Base-by-base conservation (phyloP, 495 filamentous ascomycete species). In the Cudoniella acicularis region DNA sequence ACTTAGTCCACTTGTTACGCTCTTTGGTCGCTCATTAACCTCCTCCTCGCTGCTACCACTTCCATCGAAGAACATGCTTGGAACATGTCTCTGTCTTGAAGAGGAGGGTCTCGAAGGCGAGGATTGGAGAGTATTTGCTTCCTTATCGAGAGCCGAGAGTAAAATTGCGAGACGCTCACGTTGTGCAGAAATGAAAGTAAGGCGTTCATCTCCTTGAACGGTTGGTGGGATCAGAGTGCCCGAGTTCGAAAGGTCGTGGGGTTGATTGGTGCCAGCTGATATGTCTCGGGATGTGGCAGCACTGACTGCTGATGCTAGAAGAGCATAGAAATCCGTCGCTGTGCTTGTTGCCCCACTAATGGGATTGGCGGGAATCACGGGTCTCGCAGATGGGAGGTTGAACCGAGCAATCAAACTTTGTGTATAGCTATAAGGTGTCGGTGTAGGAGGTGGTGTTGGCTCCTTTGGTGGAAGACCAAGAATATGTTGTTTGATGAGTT, bases 331-430 rank as follows among this genome's bases (percentile, higher is more conserved):
- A 62, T 92, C 87, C 0, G 69, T 72, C 16, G 74, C 77, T 54
- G 77, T 69, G 13, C 73, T 81, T 2, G 78, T 75, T 11, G 53
- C 50, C 2, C 64, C 57, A 17, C 75, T 66, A 2, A 70, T 56
- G 3, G 72, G 69, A 27, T 70, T 71, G 2, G 77, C 68, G 13
- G 62, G 60, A 18, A 66, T 49, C 17, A 56, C 46, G 68, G 75
- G 77, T 26, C 80, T 62, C 6, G 80, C 76, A 40, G 77, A 73
- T 17, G 94, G 92, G 25, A 97, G 79, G 68, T 83, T 88, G 78
- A 97, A 96, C 16, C 93, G 84, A 10, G 90, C 86, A 21, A 96
- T 84, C 20, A 96, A 77, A 22, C 77, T 81, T 72, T 95, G 90
- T 2, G 91, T 88, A 69, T 92, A 96, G 24, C 78, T 81, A 10